phyloP scores from a whole-genome alignment of 257 asterid genomes.

The Avicennia marina region DNA sequence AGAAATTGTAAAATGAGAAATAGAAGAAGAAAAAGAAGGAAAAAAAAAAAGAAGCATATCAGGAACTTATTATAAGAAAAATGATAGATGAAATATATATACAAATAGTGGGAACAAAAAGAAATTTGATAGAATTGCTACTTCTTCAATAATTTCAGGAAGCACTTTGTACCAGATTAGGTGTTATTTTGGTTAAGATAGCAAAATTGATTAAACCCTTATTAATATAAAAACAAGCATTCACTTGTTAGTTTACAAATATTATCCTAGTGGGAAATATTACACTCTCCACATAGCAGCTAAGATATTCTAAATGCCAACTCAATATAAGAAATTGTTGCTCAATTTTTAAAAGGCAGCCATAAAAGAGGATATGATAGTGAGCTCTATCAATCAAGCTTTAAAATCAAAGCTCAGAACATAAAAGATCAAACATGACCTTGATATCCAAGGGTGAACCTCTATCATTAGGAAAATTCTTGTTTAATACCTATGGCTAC shows the following conservation, averaged over 20 bases:
- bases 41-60: not conserved
- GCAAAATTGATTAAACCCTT: not conserved
- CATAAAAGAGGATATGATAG: not conserved
- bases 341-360: not conserved
- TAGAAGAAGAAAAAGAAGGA: no score
- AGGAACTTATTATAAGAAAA: not conserved
- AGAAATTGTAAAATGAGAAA: constrained; percentile 2
- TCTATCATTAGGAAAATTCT: not conserved
- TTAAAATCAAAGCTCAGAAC: not conserved
- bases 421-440: not conserved
- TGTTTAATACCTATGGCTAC: no score
- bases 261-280: not conserved
- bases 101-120: not conserved
- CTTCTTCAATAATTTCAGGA: not conserved
- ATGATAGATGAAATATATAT: not conserved
- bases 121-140: not conserved
- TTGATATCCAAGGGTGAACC: not conserved
- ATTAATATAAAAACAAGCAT: not conserved
- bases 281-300: not conserved
- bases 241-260: not conserved
- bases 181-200: not conserved
- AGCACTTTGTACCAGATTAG: not conserved
- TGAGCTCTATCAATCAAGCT: not conserved
- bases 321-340: no score
- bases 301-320: not conserved